Evolutionary conservation across 2,329 filamentous ascomycete genomes (phyloP).

Genomic region (Xylaria polymorpha): DNA sequence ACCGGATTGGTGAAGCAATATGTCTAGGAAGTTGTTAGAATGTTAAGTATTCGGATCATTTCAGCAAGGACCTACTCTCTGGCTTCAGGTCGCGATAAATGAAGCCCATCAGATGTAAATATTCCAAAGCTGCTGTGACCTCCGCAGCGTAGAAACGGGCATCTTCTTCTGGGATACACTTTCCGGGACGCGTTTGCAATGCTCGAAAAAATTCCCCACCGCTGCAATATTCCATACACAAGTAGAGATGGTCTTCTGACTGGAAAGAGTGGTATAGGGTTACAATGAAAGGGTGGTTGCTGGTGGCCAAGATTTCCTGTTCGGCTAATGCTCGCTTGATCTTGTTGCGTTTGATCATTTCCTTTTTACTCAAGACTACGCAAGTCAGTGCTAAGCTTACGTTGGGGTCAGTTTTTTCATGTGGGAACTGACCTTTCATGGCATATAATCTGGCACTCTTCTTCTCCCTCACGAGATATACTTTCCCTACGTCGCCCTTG

Average conservation of each 20-base stretch:
- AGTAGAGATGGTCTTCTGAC: slow-evolving; percentile 96
- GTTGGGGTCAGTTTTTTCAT: not conserved
- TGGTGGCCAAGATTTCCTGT: slow-evolving; percentile 97
- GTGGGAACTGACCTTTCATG: slow-evolving; percentile 83
- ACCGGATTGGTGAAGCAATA: slow-evolving; percentile 96
- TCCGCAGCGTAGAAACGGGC: slow-evolving; percentile 97
- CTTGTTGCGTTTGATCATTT: slow-evolving; percentile 99
- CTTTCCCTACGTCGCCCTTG: slow-evolving; percentile 98
- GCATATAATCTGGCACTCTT: slow-evolving; percentile 95
- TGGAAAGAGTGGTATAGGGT: slow-evolving; percentile 99
- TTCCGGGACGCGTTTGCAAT: slow-evolving; percentile 93
- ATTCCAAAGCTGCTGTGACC: slow-evolving; percentile 95
- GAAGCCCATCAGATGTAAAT: slow-evolving; percentile 98
- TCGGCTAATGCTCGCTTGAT: slow-evolving; percentile 98
- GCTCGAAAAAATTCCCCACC: slow-evolving; percentile 98
- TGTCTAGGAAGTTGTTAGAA: slow-evolving; percentile 72
- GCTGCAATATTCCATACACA: slow-evolving; percentile 99
- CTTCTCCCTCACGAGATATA: slow-evolving; percentile 97
- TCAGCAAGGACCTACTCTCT: slow-evolving; percentile 76
- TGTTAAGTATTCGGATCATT: not conserved
- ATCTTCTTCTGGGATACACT: slow-evolving; percentile 96
- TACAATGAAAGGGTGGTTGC: slow-evolving; percentile 99
- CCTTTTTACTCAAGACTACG: slow-evolving; percentile 96
- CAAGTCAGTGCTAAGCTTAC: slow-evolving; percentile 38
- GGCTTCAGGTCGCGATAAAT: slow-evolving; percentile 98